Evolutionary conservation across 2,329 filamentous ascomycete species (phyloP).

Genomic region (Exophiala sp.): DNA sequence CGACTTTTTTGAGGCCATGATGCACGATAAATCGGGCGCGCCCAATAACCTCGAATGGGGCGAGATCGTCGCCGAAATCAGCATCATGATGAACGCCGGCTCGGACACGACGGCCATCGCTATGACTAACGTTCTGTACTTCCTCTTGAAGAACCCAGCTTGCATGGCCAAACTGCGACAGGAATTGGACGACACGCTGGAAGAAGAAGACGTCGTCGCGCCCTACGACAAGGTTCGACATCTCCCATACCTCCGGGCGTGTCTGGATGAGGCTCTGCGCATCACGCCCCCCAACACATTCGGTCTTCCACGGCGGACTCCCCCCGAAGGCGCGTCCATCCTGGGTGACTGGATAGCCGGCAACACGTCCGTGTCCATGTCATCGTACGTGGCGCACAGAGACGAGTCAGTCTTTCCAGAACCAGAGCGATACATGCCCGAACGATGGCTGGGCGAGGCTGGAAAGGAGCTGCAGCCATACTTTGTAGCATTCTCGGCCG

Average conservation of each 20-base stretch:
- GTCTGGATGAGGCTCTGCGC: conserved; percentile 72
- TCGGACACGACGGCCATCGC: conserved; percentile 25
- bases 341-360: conserved; percentile 65
- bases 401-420: conserved; percentile 66
- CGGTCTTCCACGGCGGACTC: conserved; percentile 67
- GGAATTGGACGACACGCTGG: conserved; percentile 47
- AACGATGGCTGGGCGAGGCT: conserved; percentile 53
- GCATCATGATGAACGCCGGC: conserved; percentile 24
- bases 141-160: conserved; percentile 49
- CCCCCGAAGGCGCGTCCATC: conserved; percentile 56
- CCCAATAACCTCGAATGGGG: conserved; percentile 41
- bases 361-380: conserved; percentile 70
- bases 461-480: conserved; percentile 47
- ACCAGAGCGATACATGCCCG: conserved; percentile 62
- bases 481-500: conserved; percentile 44
- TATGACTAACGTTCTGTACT: conserved; percentile 42
- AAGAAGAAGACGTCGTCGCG: conserved; percentile 43
- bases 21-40: conserved; percentile 35
- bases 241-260: conserved; percentile 71
- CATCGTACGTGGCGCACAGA: conserved; percentile 69
- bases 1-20: conserved; percentile 50
- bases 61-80: conserved; percentile 16
- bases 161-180: conserved; percentile 40
- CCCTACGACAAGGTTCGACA: conserved; percentile 49
- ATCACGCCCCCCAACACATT: conserved; percentile 62